Base-by-base conservation (phyloP, 352 stramenopile genomes). In the Globisporangium emineosum region DNA sequence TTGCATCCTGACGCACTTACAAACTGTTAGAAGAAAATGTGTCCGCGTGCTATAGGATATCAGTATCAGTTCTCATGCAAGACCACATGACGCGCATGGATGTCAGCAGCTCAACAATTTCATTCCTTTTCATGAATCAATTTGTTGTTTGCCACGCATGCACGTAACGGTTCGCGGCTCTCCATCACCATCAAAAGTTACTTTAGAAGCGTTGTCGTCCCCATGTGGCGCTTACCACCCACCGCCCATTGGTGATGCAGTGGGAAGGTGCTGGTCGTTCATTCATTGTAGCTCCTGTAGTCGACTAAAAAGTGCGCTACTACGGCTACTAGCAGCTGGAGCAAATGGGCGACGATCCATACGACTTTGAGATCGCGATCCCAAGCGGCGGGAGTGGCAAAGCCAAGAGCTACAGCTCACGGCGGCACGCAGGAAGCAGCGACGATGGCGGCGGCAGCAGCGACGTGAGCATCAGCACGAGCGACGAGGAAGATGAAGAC, bases 311-410 rank as follows among this genome's bases (percentile, higher is more conserved):
- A n/a, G n/a, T n/a, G n/a, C n/a, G n/a, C n/a, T n/a, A n/a, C n/a
- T n/a, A n/a, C n/a, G n/a, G n/a, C n/a, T n/a, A n/a, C n/a, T n/a
- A n/a, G n/a, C n/a, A n/a, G n/a, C n/a, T n/a, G n/a, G n/a, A n/a
- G n/a, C n/a, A n/a, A 37, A 66, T 66, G 60, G 27, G 49, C 35
- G 51, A 66, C 51, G 71, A 77, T 56, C 71, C 71, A 60, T 75
- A 77, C 62, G 71, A 77, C 64, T 77, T 77, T 64, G 71, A 66
- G 50, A 66, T 66, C 29, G 60, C 60, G 40, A 66, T 66, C 30
- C 60, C 60, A 2, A 37, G 25, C 13, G 29, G 37, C 29, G 51
- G 51, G 2, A 23, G n/a, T 7, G 29, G 32, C 7, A 43, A 43
- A 43, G n/a, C 51, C 17, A 40, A 42, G 19, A 27, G 51, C 51